These are phyloP conservation scores for Colletotrichum tamarilloi DNA, from an alignment of 2,329 filamentous ascomycete species.

Conservation along the genomic window DNA sequence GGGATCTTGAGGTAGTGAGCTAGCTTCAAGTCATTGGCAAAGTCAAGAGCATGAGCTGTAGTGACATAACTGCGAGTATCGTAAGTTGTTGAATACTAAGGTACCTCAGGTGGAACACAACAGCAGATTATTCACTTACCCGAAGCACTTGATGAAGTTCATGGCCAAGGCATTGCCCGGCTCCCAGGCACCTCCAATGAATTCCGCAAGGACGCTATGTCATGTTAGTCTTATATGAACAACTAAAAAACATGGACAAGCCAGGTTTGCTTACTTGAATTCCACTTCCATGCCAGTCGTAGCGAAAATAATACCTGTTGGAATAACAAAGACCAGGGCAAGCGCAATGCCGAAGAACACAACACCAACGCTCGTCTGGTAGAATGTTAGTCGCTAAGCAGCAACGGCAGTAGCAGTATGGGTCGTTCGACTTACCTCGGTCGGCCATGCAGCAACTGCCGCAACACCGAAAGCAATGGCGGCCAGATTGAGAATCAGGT, in stretches of 20 bases:
- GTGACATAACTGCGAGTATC: slow-evolving; percentile 42
- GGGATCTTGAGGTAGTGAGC: slow-evolving; percentile 59
- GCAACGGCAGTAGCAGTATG: no score
- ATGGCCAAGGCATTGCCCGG: slow-evolving; percentile 27
- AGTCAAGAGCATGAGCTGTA: slow-evolving; percentile 48
- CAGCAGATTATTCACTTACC: slow-evolving; percentile 15
- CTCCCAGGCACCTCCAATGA: slow-evolving; percentile 30
- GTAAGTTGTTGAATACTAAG: slow-evolving; percentile 9
- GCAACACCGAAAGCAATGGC: slow-evolving; percentile 49
- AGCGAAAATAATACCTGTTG: slow-evolving; percentile 55
- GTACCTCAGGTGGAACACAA: no score
- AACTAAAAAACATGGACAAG: no score
- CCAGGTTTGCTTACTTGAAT: slow-evolving; percentile 10
- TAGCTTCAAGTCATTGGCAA: slow-evolving; percentile 49
- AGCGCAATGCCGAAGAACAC: slow-evolving; percentile 56
- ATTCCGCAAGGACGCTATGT: slow-evolving; percentile 31
- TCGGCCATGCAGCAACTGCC: slow-evolving; percentile 52
- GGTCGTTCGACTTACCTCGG: slow-evolving; percentile 32
- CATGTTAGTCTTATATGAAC: slow-evolving; percentile 17
- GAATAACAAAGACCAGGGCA: slow-evolving; percentile 55
- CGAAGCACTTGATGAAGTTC: slow-evolving; percentile 41
- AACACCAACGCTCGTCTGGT: slow-evolving; percentile 52
- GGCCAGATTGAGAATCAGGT: slow-evolving; percentile 45
- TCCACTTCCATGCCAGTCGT: slow-evolving; percentile 53
- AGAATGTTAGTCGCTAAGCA: background rate